Percentiles rank a stretch among this genome's conserved stretches.
Evolutionary conservation across 164 flowering plant genomes (phyloP).

Genomic region (Akebia trifoliata): DNA sequence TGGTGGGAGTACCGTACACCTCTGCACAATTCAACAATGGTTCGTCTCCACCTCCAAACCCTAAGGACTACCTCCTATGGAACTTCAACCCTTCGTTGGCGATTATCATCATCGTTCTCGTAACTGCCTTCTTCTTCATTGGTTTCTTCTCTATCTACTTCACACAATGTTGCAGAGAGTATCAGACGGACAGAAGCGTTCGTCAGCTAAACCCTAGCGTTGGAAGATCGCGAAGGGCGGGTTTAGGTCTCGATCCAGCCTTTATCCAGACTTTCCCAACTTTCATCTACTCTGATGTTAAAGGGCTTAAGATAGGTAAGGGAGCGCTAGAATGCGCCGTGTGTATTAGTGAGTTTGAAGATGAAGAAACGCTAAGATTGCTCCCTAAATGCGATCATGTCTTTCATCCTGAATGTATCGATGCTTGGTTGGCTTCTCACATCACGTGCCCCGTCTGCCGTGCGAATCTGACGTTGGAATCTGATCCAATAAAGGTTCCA

Average conservation of each 20-base stretch:
- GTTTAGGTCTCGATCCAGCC: conserved; percentile 36
- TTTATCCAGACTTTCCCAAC: conserved; percentile 45
- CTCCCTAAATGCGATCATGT: conserved; percentile 54
- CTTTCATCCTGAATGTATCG: conserved; percentile 52
- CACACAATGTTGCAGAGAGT: conserved; percentile 30
- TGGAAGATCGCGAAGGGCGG: conserved; percentile 8
- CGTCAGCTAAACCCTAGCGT: neutral
- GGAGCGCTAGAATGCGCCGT: conserved; percentile 53
- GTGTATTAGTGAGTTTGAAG: conserved; percentile 53
- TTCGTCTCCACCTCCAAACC: too few relatives aligned
- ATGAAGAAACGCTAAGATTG: conserved; percentile 47
- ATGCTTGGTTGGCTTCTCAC: conserved; percentile 44
- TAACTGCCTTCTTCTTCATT: conserved; percentile 30
- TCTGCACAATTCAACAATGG: too few relatives aligned
- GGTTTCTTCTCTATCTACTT: conserved; percentile 30
- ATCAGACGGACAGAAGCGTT: neutral
- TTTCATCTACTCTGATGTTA: conserved; percentile 47
- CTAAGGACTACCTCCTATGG: too few relatives aligned
- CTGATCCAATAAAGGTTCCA: too few relatives aligned
- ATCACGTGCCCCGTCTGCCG: conserved; percentile 64
- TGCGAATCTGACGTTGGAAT: conserved; percentile 31
- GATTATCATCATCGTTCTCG: conserved; percentile 19
- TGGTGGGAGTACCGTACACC: too few relatives aligned
- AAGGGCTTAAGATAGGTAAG: conserved; percentile 38
- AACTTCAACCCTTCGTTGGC: conserved; percentile 30